Evolutionary conservation across 768 basidiomycete species (phyloP), one percentile per base, ranked within the genome.

Genomic region (Brasilioporus rufonigricans): DNA sequence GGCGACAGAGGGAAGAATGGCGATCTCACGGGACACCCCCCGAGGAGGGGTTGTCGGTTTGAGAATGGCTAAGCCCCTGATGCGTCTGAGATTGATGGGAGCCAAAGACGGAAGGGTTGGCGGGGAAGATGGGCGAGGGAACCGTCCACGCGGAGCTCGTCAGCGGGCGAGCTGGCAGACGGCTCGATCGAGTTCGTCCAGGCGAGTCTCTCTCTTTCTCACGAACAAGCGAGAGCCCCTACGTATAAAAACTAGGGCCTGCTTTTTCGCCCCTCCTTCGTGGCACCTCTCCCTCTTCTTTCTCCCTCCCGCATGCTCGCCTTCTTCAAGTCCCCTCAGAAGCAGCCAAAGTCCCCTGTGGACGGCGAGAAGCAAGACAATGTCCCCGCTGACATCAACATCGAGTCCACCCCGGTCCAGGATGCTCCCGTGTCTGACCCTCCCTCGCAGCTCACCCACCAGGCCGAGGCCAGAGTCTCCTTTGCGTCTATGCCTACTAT

Each of bases 201-300:
- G 35, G 1, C 26, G 31, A 4, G 26, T 44, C 43, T 36, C 48
- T 10, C 45, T n/a, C 41, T 60, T 70, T 69, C 69, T 69, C 69
- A 68, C 69, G 67, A 48, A 36, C 45, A 60, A 67, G 59, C 59
- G 65, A 56, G 55, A 14, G 18, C 55, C 44, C 18, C 36, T 68
- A 68, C 67, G 66, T 68, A 64, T 65, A 67, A 71, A 65, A 53
- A 45, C 21, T 23, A 26, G 29, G 46, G 19, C 39, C 36, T 24
- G 13, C 45, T 62, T 56, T 52, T 47, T 41, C 54, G 38, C 47
- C 52, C 49, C 44, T 51, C 45, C n/a, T 13, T 62, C 16, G 29
- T 44, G 14, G 31, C n/a, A n/a, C n/a, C n/a, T n/a, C n/a, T n/a
- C n/a, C n/a, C 24, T 40, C 24, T 40, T 46, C 26, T 32, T 32